Evolutionary conservation across 306 rosid species (phyloP).

Genomic region (Malus fusca): DNA sequence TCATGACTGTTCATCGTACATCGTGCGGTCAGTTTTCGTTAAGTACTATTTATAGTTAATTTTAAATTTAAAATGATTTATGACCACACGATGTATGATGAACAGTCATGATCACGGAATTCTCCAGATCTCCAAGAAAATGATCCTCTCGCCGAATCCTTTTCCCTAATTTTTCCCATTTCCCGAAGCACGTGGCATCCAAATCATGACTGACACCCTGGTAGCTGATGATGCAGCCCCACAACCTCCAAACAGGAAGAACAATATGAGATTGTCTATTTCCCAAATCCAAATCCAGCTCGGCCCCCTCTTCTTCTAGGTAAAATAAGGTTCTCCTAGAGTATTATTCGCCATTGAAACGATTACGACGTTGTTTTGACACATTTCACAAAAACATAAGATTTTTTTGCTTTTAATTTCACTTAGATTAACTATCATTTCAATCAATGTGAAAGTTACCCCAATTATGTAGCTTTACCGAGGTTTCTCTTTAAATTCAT

Average conservation of each 20-base stretch:
- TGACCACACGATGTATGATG: too few relatives aligned
- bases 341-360: too few relatives aligned
- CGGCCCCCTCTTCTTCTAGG: background rate
- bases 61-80: too few relatives aligned
- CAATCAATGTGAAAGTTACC: background rate
- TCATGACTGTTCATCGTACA: fast-evolving
- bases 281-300: background rate
- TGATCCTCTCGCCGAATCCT: too few relatives aligned
- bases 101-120: too few relatives aligned
- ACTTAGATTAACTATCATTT: too few relatives aligned
- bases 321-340: too few relatives aligned
- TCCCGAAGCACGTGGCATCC: background rate
- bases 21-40: too few relatives aligned
- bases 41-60: too few relatives aligned
- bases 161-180: background rate
- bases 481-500: background rate
- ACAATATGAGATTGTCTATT: background rate
- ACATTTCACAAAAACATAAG: fast-evolving
- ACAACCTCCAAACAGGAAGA: slow-evolving; percentile 10
- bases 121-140: fast-evolving
- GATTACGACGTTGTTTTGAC: too few relatives aligned
- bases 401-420: too few relatives aligned
- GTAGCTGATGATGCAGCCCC: slow-evolving; percentile 14
- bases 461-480: background rate
- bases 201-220: background rate